Base-by-base conservation (phyloP, 2,329 filamentous ascomycete genomes). In the Ophiocordyceps camponoti-saundersi region DNA sequence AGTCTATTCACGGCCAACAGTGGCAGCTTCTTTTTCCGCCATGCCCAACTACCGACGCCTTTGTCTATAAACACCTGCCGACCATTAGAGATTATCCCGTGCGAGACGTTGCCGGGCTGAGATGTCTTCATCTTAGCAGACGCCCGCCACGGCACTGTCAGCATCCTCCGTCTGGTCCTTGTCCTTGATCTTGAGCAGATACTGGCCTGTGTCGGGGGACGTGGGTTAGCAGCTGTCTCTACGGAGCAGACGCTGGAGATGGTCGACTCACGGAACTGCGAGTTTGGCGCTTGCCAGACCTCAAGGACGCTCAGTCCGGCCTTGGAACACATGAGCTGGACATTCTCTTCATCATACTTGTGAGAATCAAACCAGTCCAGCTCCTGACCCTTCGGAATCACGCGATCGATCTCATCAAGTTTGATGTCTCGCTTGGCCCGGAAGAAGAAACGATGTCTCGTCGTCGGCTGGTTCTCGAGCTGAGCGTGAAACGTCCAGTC, bases 311-410 rank as follows among this genome's bases (percentile, higher is more conserved):
- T 58, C 51, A 67, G 53, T 44, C 61, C 62, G 40, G 63, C 61
- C 54, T 63, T 60, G 48, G 53, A 55, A 48, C 64, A 66, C 65
- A 67, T 67, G 48, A 60, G 54, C 22, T 56, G 56, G 13, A 67
- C 64, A 29, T 56, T 56, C 3, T 55, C 49, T 51, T 64, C 60
- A 44, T 56, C 55, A 44, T 66, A 65, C 52, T 66, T 67, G 53
- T 67, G 65, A 30, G 65, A 64, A 51, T 67, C 65, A 49, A 67
- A 67, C 65, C 65, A 67, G 49, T 67, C 65, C 16, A 66, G 55
- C 48, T 65, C 61, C 42, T 63, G 56, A 15, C 60, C 64, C 20
- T 54, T 46, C 40, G 50, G 46, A 39, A 67, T 60, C 12, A 49
- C 49, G 16, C 54, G 53, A 2, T 49, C 52, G 26, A 58, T 50